Percentiles rank a stretch among this genome's conserved stretches.
Conservation (phyloP, 768 basidiomycete genomes). For the Kwoniella sp. region DNA sequence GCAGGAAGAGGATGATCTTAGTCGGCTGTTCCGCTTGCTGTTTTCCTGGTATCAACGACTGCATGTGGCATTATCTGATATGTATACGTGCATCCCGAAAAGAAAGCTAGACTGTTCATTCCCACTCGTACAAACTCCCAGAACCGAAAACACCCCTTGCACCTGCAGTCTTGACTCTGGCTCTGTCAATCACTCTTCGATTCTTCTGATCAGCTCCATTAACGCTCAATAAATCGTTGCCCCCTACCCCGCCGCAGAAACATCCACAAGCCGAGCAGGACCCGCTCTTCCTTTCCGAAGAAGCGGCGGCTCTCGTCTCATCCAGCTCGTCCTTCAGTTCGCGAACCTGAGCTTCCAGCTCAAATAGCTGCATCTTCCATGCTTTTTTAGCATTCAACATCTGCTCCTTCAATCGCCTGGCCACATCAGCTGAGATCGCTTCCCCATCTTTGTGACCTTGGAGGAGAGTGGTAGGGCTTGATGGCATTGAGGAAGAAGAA, state of each 20-base stretch:
- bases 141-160: slow-evolving; percentile 49
- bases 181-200: slow-evolving; percentile 39
- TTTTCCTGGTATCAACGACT: slow-evolving; percentile 1
- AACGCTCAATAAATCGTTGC: slow-evolving; percentile 7
- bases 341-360: slow-evolving; percentile 37
- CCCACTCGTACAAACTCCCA: slow-evolving; percentile 48
- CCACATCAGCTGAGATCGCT: not conserved
- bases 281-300: slow-evolving; percentile 5
- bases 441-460: not conserved
- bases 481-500: not conserved
- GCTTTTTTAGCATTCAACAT: slow-evolving; percentile 29
- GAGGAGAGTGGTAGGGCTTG: not conserved
- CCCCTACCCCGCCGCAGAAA: slow-evolving; percentile 16
- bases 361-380: slow-evolving; percentile 30
- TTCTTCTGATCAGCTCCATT: slow-evolving; percentile 3
- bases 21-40: not conserved
- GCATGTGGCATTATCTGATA: slow-evolving; percentile 4
- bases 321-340: slow-evolving; percentile 26
- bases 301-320: slow-evolving; percentile 13
- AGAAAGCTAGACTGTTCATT: slow-evolving; percentile 16
- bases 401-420: slow-evolving; percentile 16
- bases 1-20: slow-evolving; percentile 27
- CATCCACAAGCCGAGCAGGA: slow-evolving; percentile 26
- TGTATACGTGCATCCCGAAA: slow-evolving; percentile 1
- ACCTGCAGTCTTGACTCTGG: slow-evolving; percentile 47